A percentile compares a stretch with the other conserved stretches of the same genome.
Evolutionary conservation across 352 stramenopile species (phyloP).

Genomic region (Phytophthora pinifolia): DNA sequence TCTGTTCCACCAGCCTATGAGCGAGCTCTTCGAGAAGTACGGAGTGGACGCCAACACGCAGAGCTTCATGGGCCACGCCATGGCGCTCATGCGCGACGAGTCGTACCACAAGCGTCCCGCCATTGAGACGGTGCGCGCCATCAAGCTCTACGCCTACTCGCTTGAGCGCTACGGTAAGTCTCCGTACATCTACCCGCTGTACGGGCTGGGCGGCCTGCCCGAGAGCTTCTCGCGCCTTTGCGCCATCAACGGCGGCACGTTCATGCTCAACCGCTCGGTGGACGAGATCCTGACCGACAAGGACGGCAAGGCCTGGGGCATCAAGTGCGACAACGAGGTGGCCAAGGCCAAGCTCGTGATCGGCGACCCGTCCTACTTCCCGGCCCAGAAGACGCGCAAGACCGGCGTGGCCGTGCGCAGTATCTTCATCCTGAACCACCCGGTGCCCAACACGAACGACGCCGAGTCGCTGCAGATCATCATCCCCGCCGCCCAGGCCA

Average conservation of each 20-base stretch:
- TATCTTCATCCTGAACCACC: constrained; percentile 99
- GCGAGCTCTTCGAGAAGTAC: constrained; percentile 98
- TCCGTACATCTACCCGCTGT: constrained; percentile 99
- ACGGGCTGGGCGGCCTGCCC: constrained; percentile 97
- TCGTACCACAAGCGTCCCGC: constrained; percentile 85
- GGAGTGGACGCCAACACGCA: constrained; percentile 97
- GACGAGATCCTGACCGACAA: constrained; percentile 94
- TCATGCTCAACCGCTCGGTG: constrained; percentile 99
- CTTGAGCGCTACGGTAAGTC: constrained; percentile 96
- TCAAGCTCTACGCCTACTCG: constrained; percentile 99
- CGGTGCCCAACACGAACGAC: constrained; percentile 96
- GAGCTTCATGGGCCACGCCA: constrained; percentile 99
- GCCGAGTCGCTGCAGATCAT: constrained; percentile 98
- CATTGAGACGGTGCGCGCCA: constrained; percentile 93
- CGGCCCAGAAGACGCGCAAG: constrained; percentile 89
- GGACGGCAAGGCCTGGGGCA: constrained; percentile 93
- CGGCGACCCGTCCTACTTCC: constrained; percentile 99
- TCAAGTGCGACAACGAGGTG: constrained; percentile 92
- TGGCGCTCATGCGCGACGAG: constrained; percentile 97
- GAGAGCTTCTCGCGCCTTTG: constrained; percentile 99
- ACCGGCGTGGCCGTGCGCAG: constrained; percentile 96
- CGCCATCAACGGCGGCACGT: constrained; percentile 98
- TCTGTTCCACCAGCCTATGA: constrained; percentile 97
- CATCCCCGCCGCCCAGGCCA: constrained; percentile 96
- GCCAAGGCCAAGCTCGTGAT: constrained; percentile 98